Base-by-base conservation (phyloP, 305 asterid genomes). In the Nicotiana rustica region DNA sequence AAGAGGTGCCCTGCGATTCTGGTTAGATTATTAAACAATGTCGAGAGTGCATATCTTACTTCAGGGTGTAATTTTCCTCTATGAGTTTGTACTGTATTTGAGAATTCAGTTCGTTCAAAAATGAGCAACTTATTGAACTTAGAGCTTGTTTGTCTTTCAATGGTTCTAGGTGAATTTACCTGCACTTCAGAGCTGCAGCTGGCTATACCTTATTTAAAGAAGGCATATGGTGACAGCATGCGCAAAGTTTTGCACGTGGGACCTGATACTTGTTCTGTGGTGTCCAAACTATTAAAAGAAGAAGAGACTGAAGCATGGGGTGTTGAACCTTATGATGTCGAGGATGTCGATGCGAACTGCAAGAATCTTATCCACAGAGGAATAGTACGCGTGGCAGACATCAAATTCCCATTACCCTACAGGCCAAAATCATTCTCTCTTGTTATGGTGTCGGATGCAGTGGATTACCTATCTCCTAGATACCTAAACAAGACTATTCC, bases 281-380 rank as follows among this genome's bases (percentile, higher is more conserved):
- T 90, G 52, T 86, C 89, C 36, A 84, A 83, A 18, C 76, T 90
- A 70, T 82, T 84, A 80, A 84, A 84, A 77, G 91, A 88, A 81
- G 88, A 88, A 38, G 90, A 86, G 18, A 81, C 82, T 76, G 92
- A 90, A 68, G 91, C 89, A 47, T 90, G 90, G 89, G 92, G 92
- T 19, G 55, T 90, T 18, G 92, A 90, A 67, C 91, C 91, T n/a
- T 88, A 86, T 70, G 92, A 88, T 38, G 77, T 87, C 15, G 91
- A 90, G 81, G 92, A 90, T 81, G 88, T 85, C 15, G 89, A 73
- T 62, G 78, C 29, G 21, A 82, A 70, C 65, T 90, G 92, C 87
- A 85, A 80, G 81, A 84, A 62, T 71, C 91, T 90, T 77, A 89
- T 88, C 68, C 87, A 57, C 36, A 83, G 80, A 68, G 92, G 91